Percentiles rank a stretch among this genome's conserved stretches.
These are phyloP conservation scores for Scedosporium minutisporum DNA, from an alignment of 2,329 filamentous ascomycete species.

Conservation along the genomic window DNA sequence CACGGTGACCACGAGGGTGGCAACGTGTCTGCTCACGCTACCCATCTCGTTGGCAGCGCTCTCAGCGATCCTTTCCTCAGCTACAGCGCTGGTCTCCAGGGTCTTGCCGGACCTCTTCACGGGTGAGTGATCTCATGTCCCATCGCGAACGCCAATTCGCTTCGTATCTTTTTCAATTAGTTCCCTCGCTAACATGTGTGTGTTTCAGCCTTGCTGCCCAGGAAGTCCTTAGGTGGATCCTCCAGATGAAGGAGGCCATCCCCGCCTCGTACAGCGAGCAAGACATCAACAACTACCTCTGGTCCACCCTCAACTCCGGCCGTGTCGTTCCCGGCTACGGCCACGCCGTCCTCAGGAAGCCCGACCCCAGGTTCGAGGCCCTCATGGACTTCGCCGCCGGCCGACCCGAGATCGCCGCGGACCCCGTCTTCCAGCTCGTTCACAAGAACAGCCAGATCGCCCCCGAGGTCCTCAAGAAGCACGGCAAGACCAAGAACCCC, in stretches of 20 bases:
- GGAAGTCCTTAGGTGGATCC: slow-evolving; percentile 92
- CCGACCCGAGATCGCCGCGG: slow-evolving; percentile 72
- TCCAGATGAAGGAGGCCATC: slow-evolving; percentile 89
- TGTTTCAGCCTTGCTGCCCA: slow-evolving; percentile 69
- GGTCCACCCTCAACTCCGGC: slow-evolving; percentile 85
- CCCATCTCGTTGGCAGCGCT: slow-evolving; percentile 88
- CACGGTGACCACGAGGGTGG: slow-evolving; percentile 98
- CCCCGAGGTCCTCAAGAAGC: slow-evolving; percentile 80
- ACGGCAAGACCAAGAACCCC: slow-evolving; percentile 97
- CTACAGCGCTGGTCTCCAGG: slow-evolving; percentile 91
- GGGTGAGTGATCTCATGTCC: slow-evolving; percentile 36
- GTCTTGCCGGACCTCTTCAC: slow-evolving; percentile 57
- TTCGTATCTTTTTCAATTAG: not conserved
- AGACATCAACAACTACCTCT: slow-evolving; percentile 83
- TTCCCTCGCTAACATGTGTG: not conserved
- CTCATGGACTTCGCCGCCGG: slow-evolving; percentile 90
- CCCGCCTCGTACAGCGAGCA: slow-evolving; percentile 67
- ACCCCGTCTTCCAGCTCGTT: slow-evolving; percentile 90
- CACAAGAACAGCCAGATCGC: slow-evolving; percentile 89
- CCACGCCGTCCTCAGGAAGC: slow-evolving; percentile 91
- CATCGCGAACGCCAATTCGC: not conserved
- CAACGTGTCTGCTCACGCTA: slow-evolving; percentile 92
- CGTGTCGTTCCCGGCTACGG: slow-evolving; percentile 93
- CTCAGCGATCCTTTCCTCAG: slow-evolving; percentile 92
- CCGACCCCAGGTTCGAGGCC: slow-evolving; percentile 91